phyloP scores from a whole-genome alignment of 352 stramenopile genomes.

The Phytophthora palmivora region DNA sequence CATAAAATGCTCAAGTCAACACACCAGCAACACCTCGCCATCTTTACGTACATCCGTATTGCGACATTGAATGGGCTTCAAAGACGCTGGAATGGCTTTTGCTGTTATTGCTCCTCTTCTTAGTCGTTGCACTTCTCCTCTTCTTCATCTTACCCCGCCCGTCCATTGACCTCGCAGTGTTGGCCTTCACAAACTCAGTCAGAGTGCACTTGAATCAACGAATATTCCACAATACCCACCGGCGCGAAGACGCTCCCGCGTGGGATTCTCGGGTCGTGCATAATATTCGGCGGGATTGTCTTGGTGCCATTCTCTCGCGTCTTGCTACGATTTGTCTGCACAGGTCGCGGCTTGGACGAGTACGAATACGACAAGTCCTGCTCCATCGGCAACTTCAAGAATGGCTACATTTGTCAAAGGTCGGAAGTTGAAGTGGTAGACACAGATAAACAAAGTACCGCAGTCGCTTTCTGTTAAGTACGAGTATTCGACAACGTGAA shows the following conservation, averaged over 20 bases:
- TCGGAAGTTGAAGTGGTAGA: conserved; percentile 33
- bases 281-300: conserved; percentile 62
- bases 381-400: conserved; percentile 25
- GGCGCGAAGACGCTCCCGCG: conserved; percentile 70
- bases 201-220: neutral
- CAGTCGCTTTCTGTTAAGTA: neutral
- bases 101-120: conserved; percentile 37
- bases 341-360: conserved; percentile 72
- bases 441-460: conserved; percentile 4
- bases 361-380: conserved; percentile 84
- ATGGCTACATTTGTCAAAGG: conserved; percentile 37
- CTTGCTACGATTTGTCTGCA: conserved; percentile 73
- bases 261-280: conserved; percentile 74
- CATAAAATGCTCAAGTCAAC: neutral
- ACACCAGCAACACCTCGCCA: conserved; percentile 18
- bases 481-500: conserved; percentile 10
- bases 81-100: conserved; percentile 39
- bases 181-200: neutral
- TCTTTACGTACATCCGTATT: neutral
- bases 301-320: conserved; percentile 40
- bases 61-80: conserved; percentile 34
- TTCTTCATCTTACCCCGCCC: neutral
- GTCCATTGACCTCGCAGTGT: neutral
- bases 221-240: conserved; percentile 18
- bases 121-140: neutral